phyloP scores from a whole-genome alignment of 169 alveolate species.

The Cardiosporidium cionae region DNA sequence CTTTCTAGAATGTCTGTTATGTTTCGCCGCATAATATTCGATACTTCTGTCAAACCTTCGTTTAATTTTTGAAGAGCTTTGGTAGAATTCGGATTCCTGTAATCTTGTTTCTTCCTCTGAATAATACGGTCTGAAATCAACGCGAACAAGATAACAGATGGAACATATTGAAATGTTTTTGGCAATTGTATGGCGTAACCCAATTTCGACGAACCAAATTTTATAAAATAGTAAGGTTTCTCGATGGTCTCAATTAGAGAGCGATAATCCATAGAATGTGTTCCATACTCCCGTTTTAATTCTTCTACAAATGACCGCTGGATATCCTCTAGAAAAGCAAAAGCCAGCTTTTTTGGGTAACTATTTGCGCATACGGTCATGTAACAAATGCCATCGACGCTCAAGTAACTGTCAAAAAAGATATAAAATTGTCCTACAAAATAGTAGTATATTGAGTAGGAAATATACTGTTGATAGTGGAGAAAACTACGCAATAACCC shows the following conservation, averaged over 20 bases:
- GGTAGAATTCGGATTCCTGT: conserved; percentile 33
- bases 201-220: conserved; percentile 61
- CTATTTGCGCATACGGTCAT: conserved; percentile 56
- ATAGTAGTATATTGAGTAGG: conserved; percentile 9
- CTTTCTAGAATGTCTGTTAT: conserved; percentile 43
- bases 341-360: conserved; percentile 72
- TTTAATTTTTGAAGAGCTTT: conserved; percentile 35
- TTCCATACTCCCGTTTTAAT: conserved; percentile 55
- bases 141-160: too few relatives aligned
- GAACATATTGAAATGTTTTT: too few relatives aligned
- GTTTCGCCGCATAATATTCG: conserved; percentile 43
- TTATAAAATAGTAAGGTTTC: conserved; percentile 65
- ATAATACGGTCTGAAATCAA: conserved; percentile 39
- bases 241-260: conserved; percentile 61
- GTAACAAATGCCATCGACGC: conserved; percentile 51
- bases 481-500: not conserved
- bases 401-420: conserved; percentile 36
- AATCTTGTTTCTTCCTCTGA: conserved; percentile 43
- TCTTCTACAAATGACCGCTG: conserved; percentile 58
- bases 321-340: conserved; percentile 62
- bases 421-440: too few relatives aligned
- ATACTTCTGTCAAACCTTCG: conserved; percentile 37
- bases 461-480: not conserved
- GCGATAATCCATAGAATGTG: conserved; percentile 51
- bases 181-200: too few relatives aligned